Conservation (phyloP, 2,329 filamentous ascomycete species). For the Chaetomium globosum region DNA sequence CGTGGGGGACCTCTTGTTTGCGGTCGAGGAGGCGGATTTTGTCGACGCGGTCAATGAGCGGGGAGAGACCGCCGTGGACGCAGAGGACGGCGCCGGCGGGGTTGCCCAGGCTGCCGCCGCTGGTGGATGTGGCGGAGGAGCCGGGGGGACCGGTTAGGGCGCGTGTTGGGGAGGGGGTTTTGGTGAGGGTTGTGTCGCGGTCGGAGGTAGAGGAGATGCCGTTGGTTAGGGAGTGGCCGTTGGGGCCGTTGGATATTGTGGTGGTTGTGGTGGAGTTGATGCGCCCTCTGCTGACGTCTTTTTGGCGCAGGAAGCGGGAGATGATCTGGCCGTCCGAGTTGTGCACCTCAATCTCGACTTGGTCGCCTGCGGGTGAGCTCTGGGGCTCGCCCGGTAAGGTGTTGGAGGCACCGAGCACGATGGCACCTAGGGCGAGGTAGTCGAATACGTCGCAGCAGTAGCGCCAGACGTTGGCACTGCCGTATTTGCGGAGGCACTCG, state of each 20-base stretch:
- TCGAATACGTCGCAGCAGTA: slow-evolving; percentile 99
- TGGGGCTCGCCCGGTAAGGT: slow-evolving; percentile 51
- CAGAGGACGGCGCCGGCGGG: slow-evolving; percentile 84
- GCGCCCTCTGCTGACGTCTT: slow-evolving; percentile 35
- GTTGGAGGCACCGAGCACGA: slow-evolving; percentile 84
- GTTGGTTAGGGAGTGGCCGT: slow-evolving; percentile 25
- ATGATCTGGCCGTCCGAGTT: slow-evolving; percentile 81
- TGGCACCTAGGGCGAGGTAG: slow-evolving; percentile 86
- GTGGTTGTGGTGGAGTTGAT: slow-evolving; percentile 7
- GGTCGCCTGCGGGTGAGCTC: slow-evolving; percentile 58
- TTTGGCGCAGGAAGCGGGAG: slow-evolving; percentile 65
- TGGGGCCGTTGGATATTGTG: slow-evolving; percentile 30
- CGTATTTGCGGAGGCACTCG: slow-evolving; percentile 93
- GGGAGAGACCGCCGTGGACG: slow-evolving; percentile 90
- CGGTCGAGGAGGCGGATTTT: slow-evolving; percentile 93
- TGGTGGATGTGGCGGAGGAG: slow-evolving; percentile 77
- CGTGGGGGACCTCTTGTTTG: slow-evolving; percentile 97
- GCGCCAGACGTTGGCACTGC: slow-evolving; percentile 93
- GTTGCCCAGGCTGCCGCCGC: slow-evolving; percentile 65
- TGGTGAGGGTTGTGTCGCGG: slow-evolving; percentile 34
- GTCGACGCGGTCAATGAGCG: slow-evolving; percentile 88
- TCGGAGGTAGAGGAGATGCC: slow-evolving; percentile 38
- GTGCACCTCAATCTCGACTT: slow-evolving; percentile 90
- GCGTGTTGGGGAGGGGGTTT: slow-evolving; percentile 38
- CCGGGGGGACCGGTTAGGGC: slow-evolving; percentile 72